These are phyloP conservation scores for Seiridium cupressi DNA, from an alignment of 2,329 filamentous ascomycete genomes.

Conservation along the genomic window DNA sequence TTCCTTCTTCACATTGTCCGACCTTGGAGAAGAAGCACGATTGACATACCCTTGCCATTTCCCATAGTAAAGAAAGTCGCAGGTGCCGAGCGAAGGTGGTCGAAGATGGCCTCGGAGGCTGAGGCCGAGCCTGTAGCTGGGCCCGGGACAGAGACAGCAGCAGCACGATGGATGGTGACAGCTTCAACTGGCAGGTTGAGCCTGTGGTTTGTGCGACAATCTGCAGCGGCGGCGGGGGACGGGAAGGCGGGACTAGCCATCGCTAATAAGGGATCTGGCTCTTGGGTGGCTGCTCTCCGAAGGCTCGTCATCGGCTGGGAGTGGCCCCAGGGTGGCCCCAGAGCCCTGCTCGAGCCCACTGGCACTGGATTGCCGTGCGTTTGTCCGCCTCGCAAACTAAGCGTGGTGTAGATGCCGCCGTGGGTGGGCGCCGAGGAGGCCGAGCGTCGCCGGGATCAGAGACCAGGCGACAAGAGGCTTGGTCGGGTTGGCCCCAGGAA, in stretches of 20 bases:
- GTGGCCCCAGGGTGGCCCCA: not conserved
- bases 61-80: conserved; percentile 11
- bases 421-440: not conserved
- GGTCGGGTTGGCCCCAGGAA: no score
- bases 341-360: not conserved
- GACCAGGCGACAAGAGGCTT: not conserved
- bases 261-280: conserved; percentile 1
- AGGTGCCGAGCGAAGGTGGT: conserved; percentile 5
- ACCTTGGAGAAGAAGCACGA: not conserved
- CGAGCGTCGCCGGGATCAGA: not conserved
- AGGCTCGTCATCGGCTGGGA: not conserved
- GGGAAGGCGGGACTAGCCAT: conserved; percentile 2
- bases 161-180: not conserved
- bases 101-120: not conserved
- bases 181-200: not conserved
- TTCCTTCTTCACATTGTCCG: not conserved
- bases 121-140: not conserved
- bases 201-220: conserved; percentile 3
- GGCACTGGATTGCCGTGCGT: no score
- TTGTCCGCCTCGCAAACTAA: no score
- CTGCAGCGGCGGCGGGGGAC: not conserved
- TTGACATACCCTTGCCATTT: conserved; percentile 8
- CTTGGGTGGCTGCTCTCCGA: not conserved
- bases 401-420: not conserved
- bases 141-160: not conserved